Percentiles rank a stretch among this genome's conserved stretches.
These are phyloP conservation scores for Arabidopsis arenosa DNA, from an alignment of 345 rosid genomes.

Conservation along the genomic window DNA sequence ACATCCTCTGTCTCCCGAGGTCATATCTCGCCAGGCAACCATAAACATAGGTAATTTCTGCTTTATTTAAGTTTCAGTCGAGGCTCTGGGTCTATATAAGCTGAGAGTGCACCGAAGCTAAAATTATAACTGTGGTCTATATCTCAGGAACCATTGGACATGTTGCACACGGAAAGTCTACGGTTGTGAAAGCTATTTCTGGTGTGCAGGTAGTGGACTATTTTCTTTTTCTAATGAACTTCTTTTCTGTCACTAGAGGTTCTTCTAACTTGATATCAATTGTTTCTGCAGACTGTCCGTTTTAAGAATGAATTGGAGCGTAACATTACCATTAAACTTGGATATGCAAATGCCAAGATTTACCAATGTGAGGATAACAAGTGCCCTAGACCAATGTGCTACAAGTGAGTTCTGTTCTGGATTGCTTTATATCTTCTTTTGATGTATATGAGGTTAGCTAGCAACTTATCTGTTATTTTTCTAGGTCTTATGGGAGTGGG, in stretches of 20 bases:
- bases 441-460: background rate
- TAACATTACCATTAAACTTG: conserved; percentile 98
- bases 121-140: background rate
- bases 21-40: conserved; percentile 95
- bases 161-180: conserved; percentile 98
- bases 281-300: conserved; percentile 77
- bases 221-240: too few relatives aligned
- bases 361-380: conserved; percentile 94
- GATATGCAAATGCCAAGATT: conserved; percentile 97
- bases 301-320: conserved; percentile 96
- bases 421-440: background rate
- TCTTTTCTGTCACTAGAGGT: background rate
- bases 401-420: conserved; percentile 61
- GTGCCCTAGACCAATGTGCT: conserved; percentile 93
- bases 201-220: conserved; percentile 75
- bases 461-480: conserved; percentile 17
- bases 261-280: background rate
- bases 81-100: background rate
- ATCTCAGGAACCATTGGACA: conserved; percentile 91
- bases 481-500: conserved; percentile 94
- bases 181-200: conserved; percentile 94
- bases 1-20: conserved; percentile 98
- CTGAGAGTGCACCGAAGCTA: conserved; percentile 1
- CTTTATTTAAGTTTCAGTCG: too few relatives aligned
- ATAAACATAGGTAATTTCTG: conserved; percentile 85